Conservation (phyloP, 2,329 filamentous ascomycete genomes). For the Bisporella sp. region DNA sequence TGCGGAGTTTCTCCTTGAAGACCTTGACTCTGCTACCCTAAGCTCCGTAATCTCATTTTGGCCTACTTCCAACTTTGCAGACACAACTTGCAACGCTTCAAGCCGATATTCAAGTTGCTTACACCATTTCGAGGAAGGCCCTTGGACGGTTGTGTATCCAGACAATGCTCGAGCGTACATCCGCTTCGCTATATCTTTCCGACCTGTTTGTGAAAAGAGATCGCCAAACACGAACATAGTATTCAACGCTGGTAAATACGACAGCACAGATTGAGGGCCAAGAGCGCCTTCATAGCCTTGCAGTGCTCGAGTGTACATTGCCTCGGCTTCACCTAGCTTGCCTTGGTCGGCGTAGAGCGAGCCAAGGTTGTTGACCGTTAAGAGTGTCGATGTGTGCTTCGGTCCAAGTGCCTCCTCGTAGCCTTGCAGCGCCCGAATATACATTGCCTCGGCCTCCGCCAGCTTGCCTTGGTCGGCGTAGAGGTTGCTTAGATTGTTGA, state of each 20-base stretch:
- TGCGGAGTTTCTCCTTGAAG: constrained; percentile 2
- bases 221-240: constrained; percentile 22
- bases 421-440: too few species aligned
- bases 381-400: too few species aligned
- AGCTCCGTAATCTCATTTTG: constrained; percentile 9
- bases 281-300: constrained; percentile 11
- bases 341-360: too few species aligned
- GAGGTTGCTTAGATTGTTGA: too few species aligned
- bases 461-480: too few species aligned
- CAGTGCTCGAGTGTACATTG: too few species aligned
- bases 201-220: constrained; percentile 12
- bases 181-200: constrained; percentile 19
- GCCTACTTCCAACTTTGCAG: constrained; percentile 1
- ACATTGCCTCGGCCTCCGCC: too few species aligned
- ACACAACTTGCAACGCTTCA: neutral
- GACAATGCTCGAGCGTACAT: constrained; percentile 19
- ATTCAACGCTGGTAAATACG: constrained; percentile 23
- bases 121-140: constrained; percentile 12
- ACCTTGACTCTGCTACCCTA: neutral
- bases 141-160: constrained; percentile 13
- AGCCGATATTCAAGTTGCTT: neutral
- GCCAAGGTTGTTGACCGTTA: too few species aligned
- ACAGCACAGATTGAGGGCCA: constrained; percentile 13
- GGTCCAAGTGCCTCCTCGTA: too few species aligned
- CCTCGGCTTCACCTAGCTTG: too few species aligned